Conservation (phyloP, 1,284 basidiomycete genomes). For the Hemileia vastatrix region DNA sequence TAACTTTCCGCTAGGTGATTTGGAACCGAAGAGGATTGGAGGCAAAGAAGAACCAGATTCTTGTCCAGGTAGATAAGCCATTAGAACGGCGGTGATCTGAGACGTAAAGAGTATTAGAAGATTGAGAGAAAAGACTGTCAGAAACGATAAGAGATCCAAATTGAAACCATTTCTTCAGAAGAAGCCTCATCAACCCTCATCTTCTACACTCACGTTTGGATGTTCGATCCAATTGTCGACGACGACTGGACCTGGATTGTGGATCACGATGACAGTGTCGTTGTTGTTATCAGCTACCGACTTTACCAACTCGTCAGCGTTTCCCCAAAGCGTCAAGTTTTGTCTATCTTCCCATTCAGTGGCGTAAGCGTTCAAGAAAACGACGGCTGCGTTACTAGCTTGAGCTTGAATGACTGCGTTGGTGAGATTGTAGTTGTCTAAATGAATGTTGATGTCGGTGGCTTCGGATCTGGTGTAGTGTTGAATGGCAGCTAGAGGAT, state of each 20-base stretch:
- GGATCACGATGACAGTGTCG: slow-evolving; percentile 72
- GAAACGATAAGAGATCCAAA: no score
- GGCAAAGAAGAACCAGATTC: slow-evolving; percentile 66
- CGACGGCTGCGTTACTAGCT: slow-evolving; percentile 53
- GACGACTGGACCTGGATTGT: slow-evolving; percentile 48
- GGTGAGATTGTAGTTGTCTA: slow-evolving; percentile 26
- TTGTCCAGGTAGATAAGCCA: slow-evolving; percentile 61
- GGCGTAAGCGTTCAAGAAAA: slow-evolving; percentile 56
- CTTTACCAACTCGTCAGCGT: slow-evolving; percentile 43
- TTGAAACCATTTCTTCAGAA: no score
- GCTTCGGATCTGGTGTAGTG: slow-evolving; percentile 20
- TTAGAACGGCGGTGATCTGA: slow-evolving; percentile 46
- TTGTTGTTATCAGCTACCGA: slow-evolving; percentile 45
- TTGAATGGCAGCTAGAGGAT: slow-evolving; percentile 28
- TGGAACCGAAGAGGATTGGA: slow-evolving; percentile 61
- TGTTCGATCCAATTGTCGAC: slow-evolving; percentile 30
- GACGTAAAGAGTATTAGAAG: no score
- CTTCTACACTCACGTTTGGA: slow-evolving; percentile 38
- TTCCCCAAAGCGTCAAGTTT: slow-evolving; percentile 42
- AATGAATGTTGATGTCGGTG: slow-evolving; percentile 24
- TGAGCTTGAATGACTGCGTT: slow-evolving; percentile 27
- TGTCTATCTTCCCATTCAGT: slow-evolving; percentile 44
- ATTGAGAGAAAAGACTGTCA: no score
- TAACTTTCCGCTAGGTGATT: slow-evolving; percentile 55
- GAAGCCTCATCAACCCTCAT: no score